Percentiles rank a stretch among this genome's conserved stretches.
Evolutionary conservation across 2,329 filamentous ascomycete genomes (phyloP).

Genomic region (Verruconis gallopava): DNA sequence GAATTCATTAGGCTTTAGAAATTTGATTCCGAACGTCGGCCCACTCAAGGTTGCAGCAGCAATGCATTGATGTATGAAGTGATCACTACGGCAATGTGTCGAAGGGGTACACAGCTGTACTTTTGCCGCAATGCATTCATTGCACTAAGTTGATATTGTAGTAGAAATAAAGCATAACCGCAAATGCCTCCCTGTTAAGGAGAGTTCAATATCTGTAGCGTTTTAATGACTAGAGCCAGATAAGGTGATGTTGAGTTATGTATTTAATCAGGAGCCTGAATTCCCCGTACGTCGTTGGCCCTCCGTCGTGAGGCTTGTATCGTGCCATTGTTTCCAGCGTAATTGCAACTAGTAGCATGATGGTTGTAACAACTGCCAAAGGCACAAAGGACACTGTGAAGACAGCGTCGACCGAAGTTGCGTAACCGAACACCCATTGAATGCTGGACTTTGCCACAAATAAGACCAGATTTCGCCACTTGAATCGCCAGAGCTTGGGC

Average conservation of each 20-base stretch:
- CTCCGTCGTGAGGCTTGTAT: neutral
- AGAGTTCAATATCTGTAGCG: no score
- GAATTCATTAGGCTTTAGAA: no score
- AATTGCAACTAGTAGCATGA: neutral
- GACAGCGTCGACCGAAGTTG: neutral
- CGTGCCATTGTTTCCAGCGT: neutral
- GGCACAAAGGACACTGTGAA: neutral
- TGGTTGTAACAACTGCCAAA: neutral
- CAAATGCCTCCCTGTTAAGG: no score
- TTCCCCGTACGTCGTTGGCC: neutral
- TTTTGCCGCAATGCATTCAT: no score
- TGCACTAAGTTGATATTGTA: no score
- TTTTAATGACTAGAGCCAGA: no score
- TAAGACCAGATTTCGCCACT: neutral
- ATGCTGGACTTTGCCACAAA: neutral
- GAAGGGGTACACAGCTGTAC: no score
- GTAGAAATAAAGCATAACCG: no score
- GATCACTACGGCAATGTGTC: no score
- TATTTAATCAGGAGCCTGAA: neutral
- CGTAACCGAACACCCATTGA: neutral
- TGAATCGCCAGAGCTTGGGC: neutral
- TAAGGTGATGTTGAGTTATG: neutral
- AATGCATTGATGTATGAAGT: no score
- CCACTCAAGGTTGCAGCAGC: no score
- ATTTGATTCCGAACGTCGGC: no score